Conservation (phyloP, 257 asterid genomes). For the Solanum tarijense region DNA sequence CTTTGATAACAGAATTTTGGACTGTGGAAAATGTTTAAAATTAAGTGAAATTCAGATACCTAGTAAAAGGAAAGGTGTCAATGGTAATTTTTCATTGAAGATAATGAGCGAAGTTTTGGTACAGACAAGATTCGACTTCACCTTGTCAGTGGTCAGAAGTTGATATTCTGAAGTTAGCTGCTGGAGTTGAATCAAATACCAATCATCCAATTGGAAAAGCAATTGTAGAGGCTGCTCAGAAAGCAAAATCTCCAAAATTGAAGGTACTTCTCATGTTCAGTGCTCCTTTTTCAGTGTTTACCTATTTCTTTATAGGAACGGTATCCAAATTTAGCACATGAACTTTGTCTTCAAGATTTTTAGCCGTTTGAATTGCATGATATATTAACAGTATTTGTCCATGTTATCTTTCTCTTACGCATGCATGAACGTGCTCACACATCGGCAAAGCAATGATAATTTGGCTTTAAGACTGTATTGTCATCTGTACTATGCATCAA, state of each 20-base stretch:
- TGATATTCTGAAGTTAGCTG: slow-evolving; percentile 77
- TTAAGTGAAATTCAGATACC: not conserved
- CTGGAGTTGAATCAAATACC: slow-evolving; percentile 92
- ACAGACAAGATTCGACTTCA: slow-evolving; percentile 46
- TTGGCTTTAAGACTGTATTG: not conserved
- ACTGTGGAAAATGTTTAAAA: not conserved
- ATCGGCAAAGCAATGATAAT: not conserved
- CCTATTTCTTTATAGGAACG: not conserved
- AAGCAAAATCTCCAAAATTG: slow-evolving; percentile 35
- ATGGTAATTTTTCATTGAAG: slow-evolving; percentile 5
- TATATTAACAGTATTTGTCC: not conserved
- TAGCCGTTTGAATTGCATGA: not conserved
- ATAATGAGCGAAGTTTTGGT: slow-evolving; percentile 15
- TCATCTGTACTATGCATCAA: not conserved
- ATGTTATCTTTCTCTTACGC: not conserved
- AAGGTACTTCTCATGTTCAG: slow-evolving; percentile 34
- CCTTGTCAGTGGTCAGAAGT: slow-evolving; percentile 58
- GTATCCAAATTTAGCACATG: not conserved
- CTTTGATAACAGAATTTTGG: not conserved
- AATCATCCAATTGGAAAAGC: slow-evolving; percentile 99
- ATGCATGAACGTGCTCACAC: not conserved
- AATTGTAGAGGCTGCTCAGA: slow-evolving; percentile 78
- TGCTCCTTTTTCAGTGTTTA: not conserved
- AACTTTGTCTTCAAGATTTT: not conserved
- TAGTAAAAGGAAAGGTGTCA: not conserved